These are phyloP conservation scores for Helianthus tuberosus DNA, from an alignment of 129 eudicot genomes.

Conservation along the genomic window DNA sequence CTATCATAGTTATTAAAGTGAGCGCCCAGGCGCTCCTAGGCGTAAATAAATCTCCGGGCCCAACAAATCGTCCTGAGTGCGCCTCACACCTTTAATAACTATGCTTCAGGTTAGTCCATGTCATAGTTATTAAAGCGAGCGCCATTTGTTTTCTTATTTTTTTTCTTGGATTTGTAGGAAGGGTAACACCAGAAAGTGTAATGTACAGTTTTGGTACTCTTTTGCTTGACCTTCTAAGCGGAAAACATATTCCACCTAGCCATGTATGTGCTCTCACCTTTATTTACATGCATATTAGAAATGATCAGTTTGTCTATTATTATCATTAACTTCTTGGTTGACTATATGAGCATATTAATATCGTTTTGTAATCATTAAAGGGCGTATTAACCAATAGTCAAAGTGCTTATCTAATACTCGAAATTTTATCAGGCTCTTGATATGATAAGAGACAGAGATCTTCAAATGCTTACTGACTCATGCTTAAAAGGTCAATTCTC, in stretches of 20 bases:
- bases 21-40: no score
- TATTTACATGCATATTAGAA: background rate
- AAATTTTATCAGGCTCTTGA: constrained; percentile 40
- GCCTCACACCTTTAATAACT: no score
- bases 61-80: no score
- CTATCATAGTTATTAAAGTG: no score
- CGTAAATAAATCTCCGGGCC: no score
- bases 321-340: background rate
- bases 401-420: constrained; percentile 23
- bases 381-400: background rate
- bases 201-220: constrained; percentile 45
- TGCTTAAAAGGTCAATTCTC: no score
- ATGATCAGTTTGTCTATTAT: background rate
- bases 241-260: constrained; percentile 52
- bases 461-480: no score
- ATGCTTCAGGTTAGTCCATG: no score
- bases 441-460: no score
- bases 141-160: no score
- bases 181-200: constrained; percentile 45
- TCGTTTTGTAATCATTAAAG: background rate
- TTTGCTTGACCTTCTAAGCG: constrained; percentile 46
- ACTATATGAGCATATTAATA: background rate
- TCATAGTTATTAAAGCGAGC: no score
- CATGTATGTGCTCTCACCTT: constrained; percentile 47
- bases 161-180: no score